Conservation (phyloP, 2,329 filamentous ascomycete genomes). For the Alternaria brassicicola region DNA sequence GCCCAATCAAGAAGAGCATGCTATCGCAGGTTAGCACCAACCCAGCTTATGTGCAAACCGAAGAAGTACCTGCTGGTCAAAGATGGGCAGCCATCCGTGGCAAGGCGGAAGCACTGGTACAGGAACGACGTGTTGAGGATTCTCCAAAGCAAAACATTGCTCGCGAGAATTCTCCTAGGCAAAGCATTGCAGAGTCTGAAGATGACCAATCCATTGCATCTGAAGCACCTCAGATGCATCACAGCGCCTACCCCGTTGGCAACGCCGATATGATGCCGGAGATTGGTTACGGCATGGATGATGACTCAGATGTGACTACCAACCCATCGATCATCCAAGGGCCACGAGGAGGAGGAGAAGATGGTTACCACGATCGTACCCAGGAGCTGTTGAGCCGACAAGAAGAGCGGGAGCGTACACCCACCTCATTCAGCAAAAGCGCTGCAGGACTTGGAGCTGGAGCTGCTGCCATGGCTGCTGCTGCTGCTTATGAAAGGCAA, state of each 20-base stretch:
- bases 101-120: slow-evolving; percentile 48
- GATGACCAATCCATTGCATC: slow-evolving; percentile 23
- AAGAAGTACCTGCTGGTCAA: slow-evolving; percentile 38
- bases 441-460: slow-evolving; percentile 54
- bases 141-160: slow-evolving; percentile 63
- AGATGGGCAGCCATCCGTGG: slow-evolving; percentile 50
- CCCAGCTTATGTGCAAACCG: slow-evolving; percentile 25
- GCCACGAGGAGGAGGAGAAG: slow-evolving; percentile 64
- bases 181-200: slow-evolving; percentile 59
- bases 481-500: slow-evolving; percentile 54
- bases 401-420: slow-evolving; percentile 44
- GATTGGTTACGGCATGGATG: slow-evolving; percentile 68
- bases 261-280: slow-evolving; percentile 75
- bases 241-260: slow-evolving; percentile 70
- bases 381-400: slow-evolving; percentile 41
- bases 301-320: slow-evolving; percentile 72
- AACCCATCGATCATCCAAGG: slow-evolving; percentile 86
- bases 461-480: slow-evolving; percentile 61
- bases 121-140: slow-evolving; percentile 43
- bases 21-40: slow-evolving; percentile 36
- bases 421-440: slow-evolving; percentile 40
- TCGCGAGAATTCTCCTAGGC: slow-evolving; percentile 58
- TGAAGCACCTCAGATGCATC: slow-evolving; percentile 63
- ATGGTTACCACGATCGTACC: slow-evolving; percentile 52
- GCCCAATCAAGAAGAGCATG: slow-evolving; percentile 30